Evolutionary conservation across 2,329 filamentous ascomycete species (phyloP), one percentile per base, ranked within the genome.

Genomic region (Thielaviopsis punctulata): DNA sequence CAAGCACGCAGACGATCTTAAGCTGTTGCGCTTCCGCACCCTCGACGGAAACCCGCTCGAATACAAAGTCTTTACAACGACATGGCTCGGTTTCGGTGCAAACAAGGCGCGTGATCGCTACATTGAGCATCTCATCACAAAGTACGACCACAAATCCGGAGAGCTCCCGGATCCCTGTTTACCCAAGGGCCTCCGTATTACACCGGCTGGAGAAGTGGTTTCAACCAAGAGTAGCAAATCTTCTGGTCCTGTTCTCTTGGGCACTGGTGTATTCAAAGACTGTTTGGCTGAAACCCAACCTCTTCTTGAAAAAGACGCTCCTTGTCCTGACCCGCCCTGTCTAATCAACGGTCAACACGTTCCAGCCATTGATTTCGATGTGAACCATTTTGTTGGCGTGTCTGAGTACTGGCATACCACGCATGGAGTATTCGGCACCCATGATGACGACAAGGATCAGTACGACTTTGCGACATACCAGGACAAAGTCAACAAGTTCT

Each of bases 351-450:
- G 92, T 1, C 80, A 90, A 57, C 88, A 96, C 62, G 88, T 92
- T 1, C 92, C 92, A 1, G 86, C 87, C 3, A 95, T 98, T 57
- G 92, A 98, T 63, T 98, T 96, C 62, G 83, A 92, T 56, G 82
- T 96, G 33, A 98, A 98, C 60, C 93, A 95, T 64, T 98, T 98
- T 61, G 82, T 98, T 24, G 92, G 92, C 10, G 90, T 98, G 3
- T 96, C 90, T 1, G 92, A 98, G 63, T 98, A 94, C 66, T 98
- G 92, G 90, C 92, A 98, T 65, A 94, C 90, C 0, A 98, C 92
- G 0, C 92, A 98, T 60, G 88, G 92, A 52, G 82, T 96, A 1
- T 96, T 98, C 60, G 53, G 53, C 7, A 43, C 49, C 15, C 53
- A 55, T 45, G 80, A 79, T 3, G 80, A 86, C 57, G 75, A 77